Evolutionary conservation across 495 filamentous ascomycete species (phyloP).

Genomic region (Mycothermus thermophilus): DNA sequence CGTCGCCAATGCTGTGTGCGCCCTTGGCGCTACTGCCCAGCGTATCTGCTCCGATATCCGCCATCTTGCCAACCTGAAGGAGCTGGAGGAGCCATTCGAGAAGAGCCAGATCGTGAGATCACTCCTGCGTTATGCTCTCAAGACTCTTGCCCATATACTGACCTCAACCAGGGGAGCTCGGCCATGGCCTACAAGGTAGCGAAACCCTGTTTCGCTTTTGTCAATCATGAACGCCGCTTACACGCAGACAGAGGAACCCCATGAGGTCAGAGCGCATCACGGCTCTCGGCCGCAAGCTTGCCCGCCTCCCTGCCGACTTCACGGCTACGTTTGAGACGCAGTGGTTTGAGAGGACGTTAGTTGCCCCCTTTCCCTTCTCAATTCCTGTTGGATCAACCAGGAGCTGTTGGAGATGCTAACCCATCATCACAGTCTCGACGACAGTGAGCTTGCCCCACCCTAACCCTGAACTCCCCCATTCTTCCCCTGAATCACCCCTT

Average conservation of each 20-base stretch:
- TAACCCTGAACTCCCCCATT: conserved; percentile 3
- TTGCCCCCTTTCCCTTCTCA: conserved; percentile 18
- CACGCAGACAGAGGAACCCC: conserved; percentile 15
- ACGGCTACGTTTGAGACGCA: conserved; percentile 68
- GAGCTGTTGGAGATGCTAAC: conserved; percentile 8
- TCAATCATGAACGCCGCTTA: background rate
- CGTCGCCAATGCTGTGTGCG: conserved; percentile 65
- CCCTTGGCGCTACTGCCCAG: conserved; percentile 72
- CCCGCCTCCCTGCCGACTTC: conserved; percentile 51
- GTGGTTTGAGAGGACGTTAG: conserved; percentile 59
- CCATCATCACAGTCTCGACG: conserved; percentile 26
- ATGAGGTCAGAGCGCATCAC: conserved; percentile 83
- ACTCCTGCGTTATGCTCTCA: background rate
- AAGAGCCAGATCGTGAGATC: conserved; percentile 50
- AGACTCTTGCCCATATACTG: background rate
- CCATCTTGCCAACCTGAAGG: conserved; percentile 50
- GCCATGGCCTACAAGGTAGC: conserved; percentile 68
- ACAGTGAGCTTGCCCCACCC: conserved; percentile 30
- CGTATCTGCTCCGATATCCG: conserved; percentile 57
- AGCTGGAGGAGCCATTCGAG: conserved; percentile 90
- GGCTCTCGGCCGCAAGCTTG: conserved; percentile 56
- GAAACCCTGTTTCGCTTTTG: conserved; percentile 8
- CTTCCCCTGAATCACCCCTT: background rate
- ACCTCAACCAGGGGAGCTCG: conserved; percentile 13
- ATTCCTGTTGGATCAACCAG: too few species aligned